Evolutionary conservation across 2,329 filamentous ascomycete genomes (phyloP).

Genomic region (Fusarium sp.): DNA sequence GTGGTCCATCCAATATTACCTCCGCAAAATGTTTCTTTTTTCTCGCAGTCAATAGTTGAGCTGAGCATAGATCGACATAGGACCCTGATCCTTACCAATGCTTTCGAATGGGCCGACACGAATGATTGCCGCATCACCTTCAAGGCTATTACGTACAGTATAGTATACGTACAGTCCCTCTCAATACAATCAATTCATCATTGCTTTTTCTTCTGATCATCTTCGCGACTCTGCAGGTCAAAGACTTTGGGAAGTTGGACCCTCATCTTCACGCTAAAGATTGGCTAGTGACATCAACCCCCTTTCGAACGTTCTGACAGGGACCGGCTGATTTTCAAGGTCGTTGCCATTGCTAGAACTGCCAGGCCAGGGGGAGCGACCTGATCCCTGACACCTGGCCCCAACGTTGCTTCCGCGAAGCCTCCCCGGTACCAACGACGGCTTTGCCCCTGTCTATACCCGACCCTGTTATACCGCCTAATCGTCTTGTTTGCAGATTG

Average conservation of each 20-base stretch:
- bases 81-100: slow-evolving; percentile 6
- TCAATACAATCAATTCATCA: not conserved
- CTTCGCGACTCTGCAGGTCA: slow-evolving; percentile 22
- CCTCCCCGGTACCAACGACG: slow-evolving; percentile 29
- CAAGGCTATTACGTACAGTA: not conserved
- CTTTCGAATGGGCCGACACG: slow-evolving; percentile 9
- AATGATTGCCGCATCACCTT: slow-evolving; percentile 12
- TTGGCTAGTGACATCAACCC: slow-evolving; percentile 35
- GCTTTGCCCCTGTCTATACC: slow-evolving; percentile 34
- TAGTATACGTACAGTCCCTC: not conserved
- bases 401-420: slow-evolving; percentile 35
- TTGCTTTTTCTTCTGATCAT: not conserved
- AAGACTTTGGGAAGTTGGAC: slow-evolving; percentile 3
- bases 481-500: slow-evolving; percentile 32
- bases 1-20: slow-evolving; percentile 6
- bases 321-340: slow-evolving; percentile 13
- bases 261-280: slow-evolving; percentile 37
- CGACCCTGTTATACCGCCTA: slow-evolving; percentile 28
- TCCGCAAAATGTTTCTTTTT: slow-evolving; percentile 1
- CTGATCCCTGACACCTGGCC: slow-evolving; percentile 25
- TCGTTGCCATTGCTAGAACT: slow-evolving; percentile 27
- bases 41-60: slow-evolving; percentile 8
- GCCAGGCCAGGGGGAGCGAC: slow-evolving; percentile 23
- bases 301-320: slow-evolving; percentile 31
- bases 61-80: slow-evolving; percentile 12